Evolutionary conservation across 2,329 filamentous ascomycete species (phyloP).

Genomic region (Cladosporium sp.): DNA sequence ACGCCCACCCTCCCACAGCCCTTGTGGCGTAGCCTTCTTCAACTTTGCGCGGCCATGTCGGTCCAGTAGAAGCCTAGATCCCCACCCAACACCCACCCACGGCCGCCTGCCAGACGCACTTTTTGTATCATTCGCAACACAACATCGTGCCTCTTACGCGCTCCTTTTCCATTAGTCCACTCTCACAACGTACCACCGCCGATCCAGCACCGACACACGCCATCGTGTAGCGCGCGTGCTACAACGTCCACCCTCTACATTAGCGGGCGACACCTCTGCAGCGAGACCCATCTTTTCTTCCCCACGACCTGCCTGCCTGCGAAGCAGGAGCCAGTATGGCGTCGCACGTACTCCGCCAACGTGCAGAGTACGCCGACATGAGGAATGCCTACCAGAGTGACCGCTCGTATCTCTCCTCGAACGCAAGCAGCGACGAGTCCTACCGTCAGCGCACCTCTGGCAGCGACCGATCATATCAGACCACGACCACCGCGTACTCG

Average conservation of each 20-base stretch:
- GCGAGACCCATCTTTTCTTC: conserved; percentile 18
- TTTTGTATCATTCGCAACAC: conserved; percentile 14
- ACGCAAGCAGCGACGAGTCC: conserved; percentile 23
- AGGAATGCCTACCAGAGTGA: conserved; percentile 32
- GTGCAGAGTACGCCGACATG: conserved; percentile 32
- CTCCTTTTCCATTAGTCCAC: not conserved
- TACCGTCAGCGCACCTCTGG: conserved; percentile 20
- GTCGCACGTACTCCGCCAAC: conserved; percentile 31
- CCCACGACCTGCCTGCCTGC: not conserved
- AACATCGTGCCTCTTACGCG: conserved; percentile 11
- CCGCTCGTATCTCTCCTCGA: conserved; percentile 28
- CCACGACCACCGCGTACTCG: conserved; percentile 32
- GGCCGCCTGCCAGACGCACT: conserved; percentile 1
- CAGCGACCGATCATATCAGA: conserved; percentile 31
- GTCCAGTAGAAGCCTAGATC: conserved; percentile 14
- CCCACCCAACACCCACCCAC: not conserved
- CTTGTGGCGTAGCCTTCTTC: conserved; percentile 3
- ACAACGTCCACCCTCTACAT: conserved; percentile 17
- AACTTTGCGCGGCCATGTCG: conserved; percentile 7
- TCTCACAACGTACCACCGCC: not conserved
- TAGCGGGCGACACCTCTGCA: conserved; percentile 16
- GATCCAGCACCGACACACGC: conserved; percentile 14
- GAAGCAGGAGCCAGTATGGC: conserved; percentile 10
- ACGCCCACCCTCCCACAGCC: not conserved
- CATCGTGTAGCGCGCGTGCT: conserved; percentile 15